A percentile compares a stretch with the other conserved stretches of the same genome.
These are phyloP conservation scores for Euptelea pleiosperma DNA, from an alignment of 164 flowering plant species.

Conservation along the genomic window DNA sequence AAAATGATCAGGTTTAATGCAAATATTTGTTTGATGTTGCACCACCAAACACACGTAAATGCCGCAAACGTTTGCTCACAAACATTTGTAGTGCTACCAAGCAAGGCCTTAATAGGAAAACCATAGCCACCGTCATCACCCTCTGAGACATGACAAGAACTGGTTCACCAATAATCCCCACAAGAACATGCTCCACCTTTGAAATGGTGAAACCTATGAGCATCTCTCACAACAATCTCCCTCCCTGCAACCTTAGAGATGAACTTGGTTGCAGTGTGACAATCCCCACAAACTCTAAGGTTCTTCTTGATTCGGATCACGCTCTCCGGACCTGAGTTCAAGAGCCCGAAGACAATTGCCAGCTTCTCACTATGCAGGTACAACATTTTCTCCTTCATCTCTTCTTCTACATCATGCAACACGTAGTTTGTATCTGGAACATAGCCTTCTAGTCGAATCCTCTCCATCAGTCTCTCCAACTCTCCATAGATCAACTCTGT, in stretches of 20 bases:
- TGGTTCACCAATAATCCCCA: constrained; percentile 30
- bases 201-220: constrained; percentile 32
- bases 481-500: constrained; percentile 18
- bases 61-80: too few species aligned
- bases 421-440: constrained; percentile 25
- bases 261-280: constrained; percentile 34
- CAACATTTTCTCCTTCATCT: constrained; percentile 31
- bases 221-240: constrained; percentile 30
- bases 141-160: too few species aligned
- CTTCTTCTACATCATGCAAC: constrained; percentile 34
- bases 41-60: too few species aligned
- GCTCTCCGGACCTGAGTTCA: constrained; percentile 19
- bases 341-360: constrained; percentile 32
- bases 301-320: constrained; percentile 25
- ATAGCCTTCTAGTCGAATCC: constrained; percentile 25
- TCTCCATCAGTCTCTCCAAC: constrained; percentile 15
- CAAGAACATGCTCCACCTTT: constrained; percentile 31
- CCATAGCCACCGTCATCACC: too few species aligned
- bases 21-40: too few species aligned
- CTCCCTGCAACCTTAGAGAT: constrained; percentile 25
- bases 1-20: too few species aligned
- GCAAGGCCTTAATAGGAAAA: too few species aligned
- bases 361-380: constrained; percentile 33
- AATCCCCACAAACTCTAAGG: constrained; percentile 34
- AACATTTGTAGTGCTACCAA: too few species aligned